Conservation (phyloP, 805 yeast genomes). For the Candida verbasci region DNA sequence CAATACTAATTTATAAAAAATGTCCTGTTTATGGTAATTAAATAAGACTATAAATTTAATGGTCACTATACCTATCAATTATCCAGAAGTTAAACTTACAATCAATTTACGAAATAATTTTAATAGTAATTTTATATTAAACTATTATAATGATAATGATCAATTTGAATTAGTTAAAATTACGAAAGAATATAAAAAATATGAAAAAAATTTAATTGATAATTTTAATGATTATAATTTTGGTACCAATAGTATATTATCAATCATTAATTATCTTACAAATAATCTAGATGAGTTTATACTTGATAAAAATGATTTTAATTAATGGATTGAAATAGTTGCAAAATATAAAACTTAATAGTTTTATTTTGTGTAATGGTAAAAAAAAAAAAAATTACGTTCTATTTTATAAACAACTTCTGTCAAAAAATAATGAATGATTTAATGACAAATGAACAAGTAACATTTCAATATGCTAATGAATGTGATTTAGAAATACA, state of each 20-base stretch:
- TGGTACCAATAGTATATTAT: conserved; percentile 17
- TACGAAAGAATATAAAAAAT: conserved; percentile 17
- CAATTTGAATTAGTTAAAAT: conserved; percentile 14
- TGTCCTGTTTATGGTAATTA: conserved; percentile 27
- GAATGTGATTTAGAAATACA: conserved; percentile 51
- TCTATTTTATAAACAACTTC: too few relatives aligned
- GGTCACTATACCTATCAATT: conserved; percentile 28
- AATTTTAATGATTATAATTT: conserved; percentile 19
- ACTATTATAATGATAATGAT: conserved; percentile 14
- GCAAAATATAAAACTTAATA: neutral
- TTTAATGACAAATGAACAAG: conserved; percentile 4
- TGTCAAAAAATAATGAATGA: neutral
- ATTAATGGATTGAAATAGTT: conserved; percentile 6
- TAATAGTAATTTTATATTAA: conserved; percentile 25
- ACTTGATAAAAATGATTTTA: conserved; percentile 8
- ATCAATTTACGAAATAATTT: conserved; percentile 26
- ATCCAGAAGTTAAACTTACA: conserved; percentile 22
- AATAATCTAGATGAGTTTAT: conserved; percentile 18
- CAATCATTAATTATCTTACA: conserved; percentile 26
- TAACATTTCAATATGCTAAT: conserved; percentile 42
- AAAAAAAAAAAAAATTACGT: too few relatives aligned
- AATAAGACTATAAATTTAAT: conserved; percentile 25
- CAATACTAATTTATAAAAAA: conserved; percentile 20
- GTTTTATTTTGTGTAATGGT: too few relatives aligned
- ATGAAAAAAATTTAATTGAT: conserved; percentile 23